Base-by-base conservation (phyloP, 208 protist genomes). In the Acanthamoeba quina region DNA sequence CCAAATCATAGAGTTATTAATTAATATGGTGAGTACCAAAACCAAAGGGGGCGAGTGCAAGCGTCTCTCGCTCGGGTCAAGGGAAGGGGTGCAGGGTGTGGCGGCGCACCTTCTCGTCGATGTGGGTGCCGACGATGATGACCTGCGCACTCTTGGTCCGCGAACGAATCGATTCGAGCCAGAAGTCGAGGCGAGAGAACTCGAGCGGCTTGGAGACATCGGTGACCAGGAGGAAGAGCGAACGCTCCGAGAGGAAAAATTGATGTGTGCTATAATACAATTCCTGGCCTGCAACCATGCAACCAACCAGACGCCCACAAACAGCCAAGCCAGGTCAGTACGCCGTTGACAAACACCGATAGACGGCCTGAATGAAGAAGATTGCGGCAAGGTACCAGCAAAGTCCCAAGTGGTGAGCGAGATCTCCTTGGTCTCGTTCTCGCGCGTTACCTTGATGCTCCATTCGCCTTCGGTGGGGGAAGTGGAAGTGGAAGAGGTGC, bases 251-350 rank as follows among this genome's bases (percentile, higher is more conserved):
- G 24, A 93, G 88, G 66, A 93, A 93, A 49, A 93, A 80, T 26
- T 93, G 88, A 21, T 93, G 88, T 54, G 88, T 93, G 66, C 66
- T 93, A 80, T 93, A 93, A 26, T 93, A 93, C 47, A 93, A 31
- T 19, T 72, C 88, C 49, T 93, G 88, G 52, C 88, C 88, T 80
- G 88, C 31, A 47, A 47, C 6, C 6, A 17, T 47, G 41, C 41
- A 3, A 44, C 41, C 41, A 47, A 47, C 5, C 37, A 37, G 37
- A 37, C 37, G 37, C 37, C 47, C n/a, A 17, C 10, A 31, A 31
- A 24, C 17, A 64, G 58, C 60, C 2, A 56, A 56, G 52, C 13
- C 52, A 6, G n/a, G 54, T 34, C 26, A 41, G 26, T 10, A 64
- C 5, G 5, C 2, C 29, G 17, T 1, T 0, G 58, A 37, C 58